phyloP scores from a whole-genome alignment of 768 basidiomycete species.

The Collybia sordida region DNA sequence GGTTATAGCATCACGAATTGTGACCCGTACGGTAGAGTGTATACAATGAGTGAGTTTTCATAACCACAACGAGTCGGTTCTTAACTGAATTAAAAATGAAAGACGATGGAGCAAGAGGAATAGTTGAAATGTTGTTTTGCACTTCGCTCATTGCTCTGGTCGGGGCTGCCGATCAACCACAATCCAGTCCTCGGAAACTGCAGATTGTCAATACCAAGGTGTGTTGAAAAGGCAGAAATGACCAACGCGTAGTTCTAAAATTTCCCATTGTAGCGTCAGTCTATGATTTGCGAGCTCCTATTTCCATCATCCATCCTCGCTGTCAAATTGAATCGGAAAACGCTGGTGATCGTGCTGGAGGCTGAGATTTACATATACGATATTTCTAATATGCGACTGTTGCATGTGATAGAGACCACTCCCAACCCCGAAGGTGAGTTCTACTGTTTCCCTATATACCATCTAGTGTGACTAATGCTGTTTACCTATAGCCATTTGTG shows the following conservation, averaged over 20 bases:
- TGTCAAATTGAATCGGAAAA: slow-evolving; percentile 98
- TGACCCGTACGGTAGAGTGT: slow-evolving; percentile 95
- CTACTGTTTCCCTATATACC: background rate
- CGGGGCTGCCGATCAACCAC: slow-evolving; percentile 90
- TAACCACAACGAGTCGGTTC: background rate
- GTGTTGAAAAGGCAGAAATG: slow-evolving; percentile 11
- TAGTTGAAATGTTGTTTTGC: slow-evolving; percentile 99
- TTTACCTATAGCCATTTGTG: slow-evolving; percentile 75
- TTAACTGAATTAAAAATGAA: background rate
- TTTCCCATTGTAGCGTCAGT: slow-evolving; percentile 68
- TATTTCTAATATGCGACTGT: slow-evolving; percentile 95
- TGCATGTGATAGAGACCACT: slow-evolving; percentile 97
- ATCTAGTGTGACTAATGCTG: slow-evolving; percentile 1
- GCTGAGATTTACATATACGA: slow-evolving; percentile 99
- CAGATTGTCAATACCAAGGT: slow-evolving; percentile 99
- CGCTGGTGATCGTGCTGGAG: slow-evolving; percentile 93
- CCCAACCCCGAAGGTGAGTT: slow-evolving; percentile 88
- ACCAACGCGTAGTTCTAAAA: background rate
- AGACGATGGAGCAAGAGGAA: slow-evolving; percentile 94
- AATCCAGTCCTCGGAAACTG: slow-evolving; percentile 87
- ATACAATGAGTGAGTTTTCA: slow-evolving; percentile 79
- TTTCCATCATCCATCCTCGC: slow-evolving; percentile 96
- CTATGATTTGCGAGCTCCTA: slow-evolving; percentile 96
- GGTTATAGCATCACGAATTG: slow-evolving; percentile 98
- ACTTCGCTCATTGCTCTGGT: slow-evolving; percentile 97